A percentile compares a stretch with the other conserved stretches of the same genome.
Conservation (phyloP, 2,329 filamentous ascomycete species). For the Neonectria coccinea region DNA sequence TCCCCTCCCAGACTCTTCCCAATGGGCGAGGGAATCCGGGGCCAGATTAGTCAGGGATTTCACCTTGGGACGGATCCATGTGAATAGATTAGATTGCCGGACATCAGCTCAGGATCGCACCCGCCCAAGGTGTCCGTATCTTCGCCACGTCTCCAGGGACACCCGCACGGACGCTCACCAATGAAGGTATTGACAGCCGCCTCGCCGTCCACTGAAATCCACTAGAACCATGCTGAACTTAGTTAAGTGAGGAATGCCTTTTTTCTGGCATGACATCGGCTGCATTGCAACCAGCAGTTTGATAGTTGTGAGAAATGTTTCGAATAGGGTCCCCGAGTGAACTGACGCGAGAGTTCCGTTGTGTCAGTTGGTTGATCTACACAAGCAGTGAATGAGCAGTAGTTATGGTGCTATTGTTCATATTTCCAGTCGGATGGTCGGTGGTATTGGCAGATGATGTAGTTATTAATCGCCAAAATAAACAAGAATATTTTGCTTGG, state of each 20-base stretch:
- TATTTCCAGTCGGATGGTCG: background rate
- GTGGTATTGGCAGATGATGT: background rate
- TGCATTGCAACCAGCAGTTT: background rate
- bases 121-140: constrained; percentile 2
- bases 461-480: background rate
- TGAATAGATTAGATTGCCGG: background rate
- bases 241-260: background rate
- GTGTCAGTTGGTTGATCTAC: background rate
- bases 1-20: background rate
- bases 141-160: constrained; percentile 18
- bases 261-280: background rate
- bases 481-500: background rate
- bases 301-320: background rate
- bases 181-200: background rate
- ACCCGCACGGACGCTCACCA: constrained; percentile 20
- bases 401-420: background rate
- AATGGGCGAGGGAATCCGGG: background rate
- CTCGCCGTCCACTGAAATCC: background rate
- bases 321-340: background rate
- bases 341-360: background rate
- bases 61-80: constrained; percentile 12
- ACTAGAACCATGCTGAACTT: background rate
- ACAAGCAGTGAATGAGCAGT: background rate
- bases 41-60: constrained; percentile 3
- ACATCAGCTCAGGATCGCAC: constrained; percentile 1